Base-by-base conservation (phyloP, 2,329 filamentous ascomycete genomes). In the Cladosporium velox region DNA sequence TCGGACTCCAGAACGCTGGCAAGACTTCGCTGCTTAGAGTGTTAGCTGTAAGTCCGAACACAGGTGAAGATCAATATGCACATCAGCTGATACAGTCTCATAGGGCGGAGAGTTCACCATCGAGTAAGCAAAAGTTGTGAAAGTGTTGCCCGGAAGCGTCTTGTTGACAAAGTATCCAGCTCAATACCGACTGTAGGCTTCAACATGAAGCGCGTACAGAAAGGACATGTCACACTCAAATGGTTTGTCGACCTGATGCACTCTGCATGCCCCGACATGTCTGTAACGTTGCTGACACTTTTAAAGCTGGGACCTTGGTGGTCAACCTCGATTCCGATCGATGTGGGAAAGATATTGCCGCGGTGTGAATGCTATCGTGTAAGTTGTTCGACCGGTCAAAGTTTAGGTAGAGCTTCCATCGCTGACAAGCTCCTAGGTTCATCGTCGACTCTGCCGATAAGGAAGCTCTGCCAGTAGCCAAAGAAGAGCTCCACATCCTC, bases 321-420 rank as follows among this genome's bases (percentile, higher is more conserved):
- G 95, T 64, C 95, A 99, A 81, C 94, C 95, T 73, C 88, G 94
- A 71, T 99, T 98, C 83, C 91, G 95, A 76, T 91, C 92, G 72
- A 99, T 99, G 95, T 99, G 95, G 95, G 95, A 99, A 84, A 87
- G 95, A 76, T 99, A 99, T 80, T 98, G 95, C 81, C 92, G 93
- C 70, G 95, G 93, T 62, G 95, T 98, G 72, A 97, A 96, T 81
- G 94, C 94, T 72, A 97, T 99, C 73, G 91, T 99, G 86, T 90
- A 84, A 79, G 85, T 72, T 59, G 18, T 38, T 14, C 41, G 38
- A 47, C 4, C n/a, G 3, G 41, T 8, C n/a, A 24, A 47, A 7
- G 12, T 21, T 8, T 8, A 47, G 2, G 8, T n/a, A 15, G 52
- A 30, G 52, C n/a, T 30, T 4, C 10, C 49, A 10, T 47, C 38